phyloP scores from a whole-genome alignment of 768 basidiomycete genomes.

The Agrocybe pediades region DNA sequence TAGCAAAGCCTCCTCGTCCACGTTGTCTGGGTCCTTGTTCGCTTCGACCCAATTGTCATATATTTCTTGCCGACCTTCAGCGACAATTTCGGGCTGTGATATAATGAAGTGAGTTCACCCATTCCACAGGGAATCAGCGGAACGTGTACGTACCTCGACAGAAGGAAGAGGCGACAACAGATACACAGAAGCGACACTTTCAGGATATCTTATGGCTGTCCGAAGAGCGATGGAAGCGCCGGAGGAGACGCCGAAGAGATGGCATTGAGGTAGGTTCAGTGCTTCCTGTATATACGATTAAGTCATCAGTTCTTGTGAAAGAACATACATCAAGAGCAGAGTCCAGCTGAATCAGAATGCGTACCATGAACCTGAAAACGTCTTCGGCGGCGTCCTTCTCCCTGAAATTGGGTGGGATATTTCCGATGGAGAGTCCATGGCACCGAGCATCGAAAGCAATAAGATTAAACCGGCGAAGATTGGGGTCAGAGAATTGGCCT shows the following conservation, averaged over 20 bases:
- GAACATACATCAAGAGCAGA: neutral
- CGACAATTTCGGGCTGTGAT: constrained; percentile 30
- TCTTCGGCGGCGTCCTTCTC: constrained; percentile 34
- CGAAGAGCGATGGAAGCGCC: constrained; percentile 36
- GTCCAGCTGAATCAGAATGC: neutral
- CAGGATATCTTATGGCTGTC: constrained; percentile 31
- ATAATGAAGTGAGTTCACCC: neutral
- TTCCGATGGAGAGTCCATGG: constrained; percentile 34
- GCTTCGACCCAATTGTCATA: constrained; percentile 30
- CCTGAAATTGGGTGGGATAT: constrained; percentile 24
- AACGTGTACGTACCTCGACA: constrained; percentile 27
- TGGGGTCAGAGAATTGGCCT: constrained; percentile 34
- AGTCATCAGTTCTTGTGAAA: neutral
- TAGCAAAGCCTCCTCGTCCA: constrained; percentile 23
- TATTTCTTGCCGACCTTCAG: constrained; percentile 36
- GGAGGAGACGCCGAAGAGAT: constrained; percentile 37
- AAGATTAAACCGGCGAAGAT: constrained; percentile 39
- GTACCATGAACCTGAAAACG: constrained; percentile 36
- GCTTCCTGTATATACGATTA: no score
- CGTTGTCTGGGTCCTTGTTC: constrained; percentile 13
- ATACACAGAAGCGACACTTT: constrained; percentile 34
- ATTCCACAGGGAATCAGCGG: neutral
- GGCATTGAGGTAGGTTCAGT: constrained; percentile 35
- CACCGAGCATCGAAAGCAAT: constrained; percentile 33
- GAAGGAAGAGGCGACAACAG: constrained; percentile 36